phyloP scores from a whole-genome alignment of 1,284 basidiomycete species.

The Rhodotorula sp. region DNA sequence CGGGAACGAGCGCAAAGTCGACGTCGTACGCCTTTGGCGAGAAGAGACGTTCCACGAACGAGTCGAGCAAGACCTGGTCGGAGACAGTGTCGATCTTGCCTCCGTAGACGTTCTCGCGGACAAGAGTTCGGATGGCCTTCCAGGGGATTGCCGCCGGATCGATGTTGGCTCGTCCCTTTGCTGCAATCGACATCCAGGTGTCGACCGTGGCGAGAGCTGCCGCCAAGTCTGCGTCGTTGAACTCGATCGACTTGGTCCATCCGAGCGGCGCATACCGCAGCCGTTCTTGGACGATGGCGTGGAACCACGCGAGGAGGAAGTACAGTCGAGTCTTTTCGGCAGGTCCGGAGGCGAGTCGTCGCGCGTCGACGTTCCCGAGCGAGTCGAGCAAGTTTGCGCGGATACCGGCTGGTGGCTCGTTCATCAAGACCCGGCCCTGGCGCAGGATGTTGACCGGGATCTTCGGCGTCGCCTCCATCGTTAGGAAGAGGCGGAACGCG shows the following conservation, averaged over 20 bases:
- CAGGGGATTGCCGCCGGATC: conserved; percentile 88
- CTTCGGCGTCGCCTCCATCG: conserved; percentile 88
- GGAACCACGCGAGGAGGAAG: conserved; percentile 92
- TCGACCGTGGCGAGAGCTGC: conserved; percentile 89
- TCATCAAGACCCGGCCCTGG: conserved; percentile 93
- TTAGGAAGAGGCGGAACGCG: conserved; percentile 91
- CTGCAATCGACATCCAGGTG: conserved; percentile 73
- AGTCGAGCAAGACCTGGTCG: conserved; percentile 84
- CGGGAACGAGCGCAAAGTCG: conserved; percentile 76
- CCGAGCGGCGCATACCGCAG: conserved; percentile 90
- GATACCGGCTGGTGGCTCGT: conserved; percentile 92
- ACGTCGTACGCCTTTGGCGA: conserved; percentile 83
- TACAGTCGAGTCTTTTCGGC: conserved; percentile 86
- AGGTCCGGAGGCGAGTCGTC: conserved; percentile 71
- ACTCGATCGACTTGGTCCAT: conserved; percentile 94
- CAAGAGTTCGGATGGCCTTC: conserved; percentile 81
- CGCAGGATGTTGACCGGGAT: conserved; percentile 95
- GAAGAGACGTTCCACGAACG: conserved; percentile 87
- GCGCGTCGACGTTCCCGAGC: conserved; percentile 68
- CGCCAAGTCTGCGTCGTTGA: conserved; percentile 96
- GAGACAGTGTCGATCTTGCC: conserved; percentile 85
- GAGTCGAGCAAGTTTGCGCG: conserved; percentile 92
- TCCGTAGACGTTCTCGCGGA: conserved; percentile 94
- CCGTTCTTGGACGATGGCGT: conserved; percentile 92
- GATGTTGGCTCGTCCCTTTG: conserved; percentile 84